These are phyloP conservation scores for Papiliotrema nemorosa DNA, from an alignment of 1,284 basidiomycete genomes.

Conservation along the genomic window DNA sequence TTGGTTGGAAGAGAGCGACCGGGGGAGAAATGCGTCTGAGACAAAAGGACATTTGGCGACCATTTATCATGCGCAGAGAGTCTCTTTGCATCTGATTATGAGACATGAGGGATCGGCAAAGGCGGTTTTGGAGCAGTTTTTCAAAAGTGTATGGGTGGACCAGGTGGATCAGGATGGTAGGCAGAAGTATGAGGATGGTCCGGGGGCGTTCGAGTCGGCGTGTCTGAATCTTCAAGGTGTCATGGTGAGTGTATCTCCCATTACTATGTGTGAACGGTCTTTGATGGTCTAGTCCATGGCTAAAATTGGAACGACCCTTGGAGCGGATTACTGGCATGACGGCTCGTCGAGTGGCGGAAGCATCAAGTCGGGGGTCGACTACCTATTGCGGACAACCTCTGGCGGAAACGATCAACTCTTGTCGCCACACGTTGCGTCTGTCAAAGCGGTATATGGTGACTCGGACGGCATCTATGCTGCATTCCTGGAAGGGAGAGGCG, in stretches of 20 bases:
- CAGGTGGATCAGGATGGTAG: conserved; percentile 57
- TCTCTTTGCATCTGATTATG: background rate
- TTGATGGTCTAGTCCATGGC: conserved; percentile 56
- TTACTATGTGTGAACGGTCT: conserved; percentile 52
- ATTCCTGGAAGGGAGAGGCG: conserved; percentile 50
- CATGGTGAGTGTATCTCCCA: conserved; percentile 52
- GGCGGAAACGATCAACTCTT: conserved; percentile 51
- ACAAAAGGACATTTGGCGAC: conserved; percentile 52
- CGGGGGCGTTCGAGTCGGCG: conserved; percentile 60
- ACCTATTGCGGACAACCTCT: conserved; percentile 51
- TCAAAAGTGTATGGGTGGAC: conserved; percentile 53
- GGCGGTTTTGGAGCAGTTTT: conserved; percentile 51
- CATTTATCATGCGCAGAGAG: conserved; percentile 14
- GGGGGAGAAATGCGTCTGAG: conserved; percentile 56
- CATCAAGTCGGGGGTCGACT: conserved; percentile 60
- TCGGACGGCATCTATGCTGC: conserved; percentile 55
- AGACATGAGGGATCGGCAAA: conserved; percentile 49
- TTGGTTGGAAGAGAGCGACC: conserved; percentile 58
- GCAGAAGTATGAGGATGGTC: conserved; percentile 59
- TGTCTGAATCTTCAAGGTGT: conserved; percentile 63
- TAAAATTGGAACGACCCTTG: conserved; percentile 40
- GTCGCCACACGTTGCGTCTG: conserved; percentile 57
- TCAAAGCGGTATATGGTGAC: conserved; percentile 59
- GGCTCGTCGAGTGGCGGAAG: conserved; percentile 36
- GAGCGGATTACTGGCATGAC: too few species aligned